phyloP scores from a whole-genome alignment of 192 early-diverging fungal genomes.

The Coemansia sp. region DNA sequence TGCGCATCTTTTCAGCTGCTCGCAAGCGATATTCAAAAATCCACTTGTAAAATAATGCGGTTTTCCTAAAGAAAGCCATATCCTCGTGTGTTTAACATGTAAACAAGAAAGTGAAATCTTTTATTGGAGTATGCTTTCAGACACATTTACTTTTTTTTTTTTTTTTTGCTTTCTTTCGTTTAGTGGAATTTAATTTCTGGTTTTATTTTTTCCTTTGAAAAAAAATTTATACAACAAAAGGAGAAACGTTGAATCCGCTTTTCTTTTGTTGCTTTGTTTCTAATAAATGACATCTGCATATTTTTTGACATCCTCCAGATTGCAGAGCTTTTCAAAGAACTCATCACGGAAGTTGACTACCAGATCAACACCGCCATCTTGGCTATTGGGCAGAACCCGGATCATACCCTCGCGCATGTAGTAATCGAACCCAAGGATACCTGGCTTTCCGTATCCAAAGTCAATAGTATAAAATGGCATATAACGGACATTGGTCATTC shows the following conservation, averaged over 20 bases:
- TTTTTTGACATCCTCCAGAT: constrained; percentile 17
- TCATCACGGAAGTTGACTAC: constrained; percentile 30
- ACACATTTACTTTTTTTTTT: not conserved
- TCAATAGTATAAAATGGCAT: constrained; percentile 40
- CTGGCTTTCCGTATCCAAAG: constrained; percentile 43
- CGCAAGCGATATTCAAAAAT: too few relatives aligned
- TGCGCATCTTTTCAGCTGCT: too few relatives aligned
- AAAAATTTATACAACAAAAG: not conserved
- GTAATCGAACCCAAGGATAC: constrained; percentile 33
- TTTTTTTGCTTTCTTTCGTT: not conserved
- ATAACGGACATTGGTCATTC: constrained; percentile 37
- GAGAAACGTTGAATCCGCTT: not conserved
- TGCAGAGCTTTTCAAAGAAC: constrained; percentile 24
- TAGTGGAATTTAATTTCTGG: not conserved
- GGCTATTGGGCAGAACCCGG: constrained; percentile 32
- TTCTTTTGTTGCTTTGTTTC: not conserved
- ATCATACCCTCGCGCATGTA: constrained; percentile 34
- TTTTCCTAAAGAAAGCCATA: too few relatives aligned
- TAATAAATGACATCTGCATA: constrained; percentile 44
- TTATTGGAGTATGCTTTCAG: too few relatives aligned
- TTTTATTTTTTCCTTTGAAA: not conserved
- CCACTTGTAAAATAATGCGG: too few relatives aligned
- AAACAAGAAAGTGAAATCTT: too few relatives aligned
- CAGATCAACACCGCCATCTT: constrained; percentile 47
- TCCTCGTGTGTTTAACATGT: too few relatives aligned